Evolutionary conservation across 2,329 filamentous ascomycete genomes (phyloP), one percentile per base, ranked within the genome.

Genomic region (Colletotrichum eremochloae): DNA sequence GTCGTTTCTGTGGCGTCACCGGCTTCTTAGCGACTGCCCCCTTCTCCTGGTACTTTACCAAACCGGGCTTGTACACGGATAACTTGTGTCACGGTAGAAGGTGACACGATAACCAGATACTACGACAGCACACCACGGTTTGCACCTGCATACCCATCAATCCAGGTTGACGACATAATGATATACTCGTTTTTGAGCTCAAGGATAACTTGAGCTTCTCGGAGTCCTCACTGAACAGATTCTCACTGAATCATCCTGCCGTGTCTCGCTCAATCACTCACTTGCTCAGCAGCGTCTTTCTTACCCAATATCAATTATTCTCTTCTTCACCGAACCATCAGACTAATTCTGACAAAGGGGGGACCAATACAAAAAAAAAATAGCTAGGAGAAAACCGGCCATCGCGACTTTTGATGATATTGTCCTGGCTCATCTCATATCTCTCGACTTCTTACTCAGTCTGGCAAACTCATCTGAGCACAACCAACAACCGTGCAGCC

Each of bases 1-100:
- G 60, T 46, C 5, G 36, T 29, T 64, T 56, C 40, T 50, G 66
- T 72, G 61, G 70, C 66, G 70, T 72, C 70, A 61, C 70, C 48
- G 40, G 53, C 69, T 56, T 53, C 29, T 44, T 55, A 69, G 33
- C 55, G 60, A 72, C 64, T 55, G 67, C 60, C 20, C 50, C 44
- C 48, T 56, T 52, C 60, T 69, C 55, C 60, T 72, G 69, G 60
- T 58, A 63, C 44, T 66, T 50, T 55, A 33, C 36, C 46, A 42
- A 53, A 36, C 65, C 69, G 58, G 50, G 44, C 65, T 71, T 40
- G 63, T 65, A 71, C 63, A 56, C 58, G 63, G 44, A 48, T 66
- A 56, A 24, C 46, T 65, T 55, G 55, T 69, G 66, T 69, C 53
- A 69, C 66, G 33, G 66, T 40, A 63, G 40, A 48, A 63, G 40